These are phyloP conservation scores for Globisporangium mamillatum DNA, from an alignment of 352 stramenopile genomes.

Conservation along the genomic window DNA sequence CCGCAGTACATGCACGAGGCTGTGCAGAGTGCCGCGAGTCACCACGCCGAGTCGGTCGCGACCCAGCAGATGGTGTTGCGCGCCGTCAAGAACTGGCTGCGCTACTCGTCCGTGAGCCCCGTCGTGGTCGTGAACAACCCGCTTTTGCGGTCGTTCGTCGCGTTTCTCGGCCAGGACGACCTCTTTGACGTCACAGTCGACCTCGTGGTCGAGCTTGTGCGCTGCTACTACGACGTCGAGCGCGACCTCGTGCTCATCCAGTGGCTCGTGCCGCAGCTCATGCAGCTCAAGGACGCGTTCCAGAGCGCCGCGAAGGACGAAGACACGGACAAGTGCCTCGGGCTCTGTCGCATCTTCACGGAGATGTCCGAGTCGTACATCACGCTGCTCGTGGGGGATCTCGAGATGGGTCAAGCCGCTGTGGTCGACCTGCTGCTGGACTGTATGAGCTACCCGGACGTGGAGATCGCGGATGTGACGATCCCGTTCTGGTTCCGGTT, in stretches of 20 bases:
- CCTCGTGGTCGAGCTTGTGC: slow-evolving; percentile 76
- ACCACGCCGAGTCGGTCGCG: slow-evolving; percentile 23
- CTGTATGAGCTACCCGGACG: slow-evolving; percentile 80
- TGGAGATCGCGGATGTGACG: slow-evolving; percentile 82
- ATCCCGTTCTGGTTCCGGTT: slow-evolving; percentile 83
- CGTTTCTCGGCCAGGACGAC: slow-evolving; percentile 65
- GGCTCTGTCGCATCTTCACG: slow-evolving; percentile 87
- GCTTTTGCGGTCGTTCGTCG: slow-evolving; percentile 61
- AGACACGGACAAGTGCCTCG: slow-evolving; percentile 71
- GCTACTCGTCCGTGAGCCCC: slow-evolving; percentile 42
- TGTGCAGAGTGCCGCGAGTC: slow-evolving; percentile 14
- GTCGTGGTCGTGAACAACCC: slow-evolving; percentile 56
- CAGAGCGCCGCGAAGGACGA: slow-evolving; percentile 44
- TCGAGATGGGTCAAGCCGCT: slow-evolving; percentile 50
- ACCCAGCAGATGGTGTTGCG: slow-evolving; percentile 61
- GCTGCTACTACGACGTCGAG: slow-evolving; percentile 48
- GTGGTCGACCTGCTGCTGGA: slow-evolving; percentile 86
- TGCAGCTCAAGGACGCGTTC: slow-evolving; percentile 64
- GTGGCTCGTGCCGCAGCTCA: slow-evolving; percentile 75
- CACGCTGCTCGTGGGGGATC: slow-evolving; percentile 62
- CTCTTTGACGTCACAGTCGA: slow-evolving; percentile 86
- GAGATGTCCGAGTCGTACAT: slow-evolving; percentile 89
- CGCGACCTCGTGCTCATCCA: slow-evolving; percentile 56
- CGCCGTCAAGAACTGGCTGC: slow-evolving; percentile 61
- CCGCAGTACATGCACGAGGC: slow-evolving; percentile 76